A percentile compares a stretch with the other conserved stretches of the same genome.
These are phyloP conservation scores for Gleditsia sinensis DNA, from an alignment of 306 rosid species.

Conservation along the genomic window DNA sequence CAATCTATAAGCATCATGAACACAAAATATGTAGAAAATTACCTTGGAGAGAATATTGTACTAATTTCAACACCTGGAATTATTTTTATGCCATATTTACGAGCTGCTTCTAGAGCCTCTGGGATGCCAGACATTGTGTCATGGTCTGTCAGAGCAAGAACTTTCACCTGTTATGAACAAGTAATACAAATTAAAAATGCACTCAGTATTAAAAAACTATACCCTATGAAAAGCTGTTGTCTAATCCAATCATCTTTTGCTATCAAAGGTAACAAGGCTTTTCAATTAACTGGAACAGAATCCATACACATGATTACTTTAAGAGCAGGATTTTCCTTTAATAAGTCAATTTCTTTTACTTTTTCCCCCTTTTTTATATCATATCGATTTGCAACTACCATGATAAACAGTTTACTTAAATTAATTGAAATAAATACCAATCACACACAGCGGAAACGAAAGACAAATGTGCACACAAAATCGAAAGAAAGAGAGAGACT, in stretches of 20 bases:
- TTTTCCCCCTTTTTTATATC: too few relatives aligned
- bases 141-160: constrained; percentile 90
- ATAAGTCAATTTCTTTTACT: too few relatives aligned
- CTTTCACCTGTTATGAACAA: constrained; percentile 78
- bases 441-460: background rate
- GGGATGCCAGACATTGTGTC: constrained; percentile 72
- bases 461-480: background rate
- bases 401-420: background rate
- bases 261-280: background rate
- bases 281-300: constrained; percentile 17
- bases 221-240: background rate
- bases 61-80: constrained; percentile 81
- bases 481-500: background rate
- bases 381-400: too few relatives aligned
- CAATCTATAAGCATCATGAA: background rate
- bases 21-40: background rate
- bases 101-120: constrained; percentile 68
- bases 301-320: background rate
- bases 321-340: too few relatives aligned
- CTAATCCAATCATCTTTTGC: background rate
- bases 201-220: constrained; percentile 1
- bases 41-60: constrained; percentile 64
- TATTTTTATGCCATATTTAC: constrained; percentile 63
- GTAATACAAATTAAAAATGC: constrained; percentile 45
- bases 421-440: background rate